Evolutionary conservation across 805 yeast species (phyloP).

Genomic region (Lachancea fermentati): DNA sequence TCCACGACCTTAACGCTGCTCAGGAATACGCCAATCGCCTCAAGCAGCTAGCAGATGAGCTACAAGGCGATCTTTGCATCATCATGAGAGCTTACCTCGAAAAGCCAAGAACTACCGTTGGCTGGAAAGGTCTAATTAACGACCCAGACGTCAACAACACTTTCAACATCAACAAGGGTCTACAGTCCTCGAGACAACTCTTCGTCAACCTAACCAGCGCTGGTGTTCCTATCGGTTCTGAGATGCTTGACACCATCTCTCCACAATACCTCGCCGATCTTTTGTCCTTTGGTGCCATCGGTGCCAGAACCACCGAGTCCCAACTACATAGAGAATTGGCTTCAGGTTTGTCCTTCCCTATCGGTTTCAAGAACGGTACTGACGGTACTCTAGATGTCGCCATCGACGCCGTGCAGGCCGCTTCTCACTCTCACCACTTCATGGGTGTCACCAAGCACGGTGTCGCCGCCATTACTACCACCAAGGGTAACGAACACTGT

Average conservation of each 20-base stretch:
- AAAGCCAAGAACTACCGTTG: conserved; percentile 98
- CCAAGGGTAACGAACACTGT: conserved; percentile 92
- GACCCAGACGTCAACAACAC: conserved; percentile 93
- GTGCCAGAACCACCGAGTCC: conserved; percentile 98
- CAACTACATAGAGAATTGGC: conserved; percentile 97
- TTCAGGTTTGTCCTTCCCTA: conserved; percentile 96
- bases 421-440: conserved; percentile 89
- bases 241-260: conserved; percentile 96
- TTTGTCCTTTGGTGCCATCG: conserved; percentile 93
- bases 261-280: conserved; percentile 93
- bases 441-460: conserved; percentile 98
- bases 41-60: conserved; percentile 60
- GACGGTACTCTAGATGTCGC: conserved; percentile 94
- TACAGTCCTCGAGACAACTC: conserved; percentile 78
- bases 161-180: conserved; percentile 92
- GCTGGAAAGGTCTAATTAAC: conserved; percentile 97
- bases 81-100: conserved; percentile 97
- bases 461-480: conserved; percentile 90
- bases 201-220: conserved; percentile 72
- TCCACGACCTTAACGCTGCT: conserved; percentile 88
- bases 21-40: conserved; percentile 76
- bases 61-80: conserved; percentile 69
- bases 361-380: conserved; percentile 98
- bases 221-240: conserved; percentile 91
- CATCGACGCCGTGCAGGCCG: conserved; percentile 88